Percentiles rank a stretch among this genome's conserved stretches.
Evolutionary conservation across 2,329 filamentous ascomycete species (phyloP).

Genomic region (Aspergillaceae sp.): DNA sequence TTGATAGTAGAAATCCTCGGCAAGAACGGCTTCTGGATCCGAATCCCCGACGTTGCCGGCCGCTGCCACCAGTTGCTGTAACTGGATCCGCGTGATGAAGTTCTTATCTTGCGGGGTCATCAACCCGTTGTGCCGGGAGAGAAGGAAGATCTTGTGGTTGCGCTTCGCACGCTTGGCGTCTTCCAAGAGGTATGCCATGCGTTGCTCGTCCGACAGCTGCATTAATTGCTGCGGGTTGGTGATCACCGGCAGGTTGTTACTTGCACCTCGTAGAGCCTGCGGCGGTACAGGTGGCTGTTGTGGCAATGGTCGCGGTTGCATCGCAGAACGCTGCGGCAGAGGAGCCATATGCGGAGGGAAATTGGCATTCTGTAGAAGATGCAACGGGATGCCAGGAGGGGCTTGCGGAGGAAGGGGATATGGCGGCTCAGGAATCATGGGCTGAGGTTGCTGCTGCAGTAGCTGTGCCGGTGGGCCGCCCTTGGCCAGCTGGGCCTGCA

Average conservation of each 20-base stretch:
- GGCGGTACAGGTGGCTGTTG: constrained; percentile 19
- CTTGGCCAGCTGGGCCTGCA: constrained; percentile 36
- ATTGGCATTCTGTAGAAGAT: constrained; percentile 73
- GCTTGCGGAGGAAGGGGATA: constrained; percentile 38
- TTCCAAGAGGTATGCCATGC: constrained; percentile 72
- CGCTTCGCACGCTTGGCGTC: constrained; percentile 93
- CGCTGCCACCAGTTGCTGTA: constrained; percentile 89
- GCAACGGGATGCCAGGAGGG: constrained; percentile 51
- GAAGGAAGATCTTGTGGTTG: constrained; percentile 92
- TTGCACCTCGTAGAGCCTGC: constrained; percentile 27
- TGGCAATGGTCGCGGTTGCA: constrained; percentile 28
- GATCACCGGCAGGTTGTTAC: constrained; percentile 45
- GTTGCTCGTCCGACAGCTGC: constrained; percentile 74
- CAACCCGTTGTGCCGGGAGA: constrained; percentile 88
- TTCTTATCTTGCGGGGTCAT: constrained; percentile 99
- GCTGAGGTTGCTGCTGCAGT: constrained; percentile 23
- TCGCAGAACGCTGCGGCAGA: constrained; percentile 28
- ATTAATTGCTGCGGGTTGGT: constrained; percentile 65
- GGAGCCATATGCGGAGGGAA: constrained; percentile 43
- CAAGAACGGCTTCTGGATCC: constrained; percentile 68
- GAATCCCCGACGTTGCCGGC: constrained; percentile 78
- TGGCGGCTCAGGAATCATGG: constrained; percentile 32
- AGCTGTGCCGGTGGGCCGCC: constrained; percentile 29
- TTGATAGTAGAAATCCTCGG: constrained; percentile 97
- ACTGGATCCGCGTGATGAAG: constrained; percentile 94